Evolutionary conservation across 2,329 filamentous ascomycete genomes (phyloP).

Genomic region (Xylaria sp.): DNA sequence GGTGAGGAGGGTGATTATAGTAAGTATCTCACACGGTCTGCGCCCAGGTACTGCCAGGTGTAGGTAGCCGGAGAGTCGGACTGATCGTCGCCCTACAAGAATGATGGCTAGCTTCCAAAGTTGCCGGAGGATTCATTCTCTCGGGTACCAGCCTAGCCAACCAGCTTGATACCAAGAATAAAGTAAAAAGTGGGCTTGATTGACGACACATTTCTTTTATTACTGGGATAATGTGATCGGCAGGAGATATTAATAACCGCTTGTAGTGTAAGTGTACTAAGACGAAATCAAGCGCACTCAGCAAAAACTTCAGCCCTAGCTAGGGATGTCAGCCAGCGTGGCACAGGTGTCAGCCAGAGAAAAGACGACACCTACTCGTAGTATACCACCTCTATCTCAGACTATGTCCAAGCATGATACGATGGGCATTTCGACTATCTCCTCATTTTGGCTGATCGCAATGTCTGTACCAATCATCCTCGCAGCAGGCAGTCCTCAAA

Average conservation of each 20-base stretch:
- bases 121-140: slow-evolving; percentile 26
- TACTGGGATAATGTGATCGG: slow-evolving; percentile 23
- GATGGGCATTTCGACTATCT: neutral
- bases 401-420: slow-evolving; percentile 12
- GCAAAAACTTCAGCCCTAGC: slow-evolving; percentile 22
- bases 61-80: slow-evolving; percentile 7
- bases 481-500: neutral
- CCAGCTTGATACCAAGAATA: slow-evolving; percentile 5
- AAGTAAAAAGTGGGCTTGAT: slow-evolving; percentile 9
- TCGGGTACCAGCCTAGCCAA: slow-evolving; percentile 17
- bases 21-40: slow-evolving; percentile 10
- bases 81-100: slow-evolving; percentile 23
- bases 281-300: slow-evolving; percentile 8
- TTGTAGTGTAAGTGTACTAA: neutral
- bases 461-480: slow-evolving; percentile 13
- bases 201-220: slow-evolving; percentile 1
- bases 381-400: neutral
- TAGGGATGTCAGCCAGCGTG: neutral
- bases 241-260: slow-evolving; percentile 28
- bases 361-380: neutral
- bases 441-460: neutral
- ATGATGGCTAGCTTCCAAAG: slow-evolving; percentile 5
- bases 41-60: neutral
- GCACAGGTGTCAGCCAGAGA: neutral
- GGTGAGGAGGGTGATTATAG: neutral